Conservation (phyloP, 2,329 filamentous ascomycete genomes). For the Myriosclerotinia duriaeana region DNA sequence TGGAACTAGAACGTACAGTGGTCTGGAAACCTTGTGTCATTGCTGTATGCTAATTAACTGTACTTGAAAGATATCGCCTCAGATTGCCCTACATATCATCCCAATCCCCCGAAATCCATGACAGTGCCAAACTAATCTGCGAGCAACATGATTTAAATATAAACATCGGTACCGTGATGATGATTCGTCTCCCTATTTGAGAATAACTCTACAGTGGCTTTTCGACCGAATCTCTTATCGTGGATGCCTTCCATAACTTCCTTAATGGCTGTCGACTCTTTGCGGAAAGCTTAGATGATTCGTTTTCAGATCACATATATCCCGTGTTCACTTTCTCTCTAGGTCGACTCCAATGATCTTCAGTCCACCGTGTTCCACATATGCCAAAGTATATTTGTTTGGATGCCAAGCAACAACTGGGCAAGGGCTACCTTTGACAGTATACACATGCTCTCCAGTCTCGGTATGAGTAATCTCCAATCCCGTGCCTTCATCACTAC, state of each 20-base stretch:
- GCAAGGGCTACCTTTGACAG: slow-evolving; percentile 65
- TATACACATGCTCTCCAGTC: slow-evolving; percentile 70
- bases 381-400: slow-evolving; percentile 70
- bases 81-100: background rate
- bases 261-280: background rate
- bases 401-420: slow-evolving; percentile 76
- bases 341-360: slow-evolving; percentile 56
- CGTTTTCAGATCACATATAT: background rate
- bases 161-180: background rate
- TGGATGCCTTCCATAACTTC: background rate
- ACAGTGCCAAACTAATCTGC: background rate
- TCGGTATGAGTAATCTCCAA: slow-evolving; percentile 71
- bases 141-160: slow-evolving; percentile 1
- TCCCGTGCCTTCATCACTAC: slow-evolving; percentile 69
- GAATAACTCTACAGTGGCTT: background rate
- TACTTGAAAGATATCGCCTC: slow-evolving; percentile 2
- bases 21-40: background rate
- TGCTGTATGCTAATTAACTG: background rate
- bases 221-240: background rate
- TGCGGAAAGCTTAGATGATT: background rate
- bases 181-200: background rate
- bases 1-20: background rate
- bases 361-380: slow-evolving; percentile 62
- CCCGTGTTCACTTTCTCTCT: slow-evolving; percentile 34
- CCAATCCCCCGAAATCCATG: background rate